A percentile compares a stretch with the other conserved stretches of the same genome.
phyloP scores from a whole-genome alignment of 2,329 filamentous ascomycete species.

The Cordyceps cateniannulata region DNA sequence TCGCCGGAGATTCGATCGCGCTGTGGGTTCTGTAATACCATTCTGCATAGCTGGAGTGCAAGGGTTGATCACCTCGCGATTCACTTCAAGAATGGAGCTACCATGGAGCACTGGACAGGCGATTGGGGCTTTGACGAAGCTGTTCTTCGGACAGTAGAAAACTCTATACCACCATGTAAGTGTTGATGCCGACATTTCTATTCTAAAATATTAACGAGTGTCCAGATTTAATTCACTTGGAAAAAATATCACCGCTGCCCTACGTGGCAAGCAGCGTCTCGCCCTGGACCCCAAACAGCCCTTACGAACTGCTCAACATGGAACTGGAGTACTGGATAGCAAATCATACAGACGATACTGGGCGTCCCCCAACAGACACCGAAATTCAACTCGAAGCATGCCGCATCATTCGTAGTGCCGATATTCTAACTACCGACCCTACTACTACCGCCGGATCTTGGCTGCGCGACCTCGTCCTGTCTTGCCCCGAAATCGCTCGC shows the following conservation, averaged over 20 bases:
- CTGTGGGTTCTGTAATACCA: conserved; percentile 58
- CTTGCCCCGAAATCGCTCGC: conserved; percentile 33
- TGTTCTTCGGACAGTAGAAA: conserved; percentile 57
- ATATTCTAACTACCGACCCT: conserved; percentile 37
- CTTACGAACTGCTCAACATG: conserved; percentile 54
- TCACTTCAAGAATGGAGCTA: conserved; percentile 59
- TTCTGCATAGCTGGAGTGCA: conserved; percentile 55
- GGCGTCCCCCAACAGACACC: conserved; percentile 39
- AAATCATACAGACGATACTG: conserved; percentile 36
- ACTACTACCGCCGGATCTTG: conserved; percentile 38
- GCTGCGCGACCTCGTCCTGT: conserved; percentile 54
- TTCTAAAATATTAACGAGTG: conserved; percentile 31
- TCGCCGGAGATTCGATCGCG: conserved; percentile 56
- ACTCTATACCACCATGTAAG: conserved; percentile 60
- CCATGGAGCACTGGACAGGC: conserved; percentile 64
- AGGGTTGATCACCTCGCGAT: conserved; percentile 58
- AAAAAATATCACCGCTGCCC: conserved; percentile 51
- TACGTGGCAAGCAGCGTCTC: conserved; percentile 40
- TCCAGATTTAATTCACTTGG: conserved; percentile 58
- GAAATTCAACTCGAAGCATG: conserved; percentile 51
- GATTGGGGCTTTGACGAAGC: conserved; percentile 61
- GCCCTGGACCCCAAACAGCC: conserved; percentile 43
- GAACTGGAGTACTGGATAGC: conserved; percentile 48
- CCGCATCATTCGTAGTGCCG: conserved; percentile 50
- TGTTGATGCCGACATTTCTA: conserved; percentile 27